These are phyloP conservation scores for Brassica carinata DNA, from an alignment of 345 rosid genomes.

Conservation along the genomic window DNA sequence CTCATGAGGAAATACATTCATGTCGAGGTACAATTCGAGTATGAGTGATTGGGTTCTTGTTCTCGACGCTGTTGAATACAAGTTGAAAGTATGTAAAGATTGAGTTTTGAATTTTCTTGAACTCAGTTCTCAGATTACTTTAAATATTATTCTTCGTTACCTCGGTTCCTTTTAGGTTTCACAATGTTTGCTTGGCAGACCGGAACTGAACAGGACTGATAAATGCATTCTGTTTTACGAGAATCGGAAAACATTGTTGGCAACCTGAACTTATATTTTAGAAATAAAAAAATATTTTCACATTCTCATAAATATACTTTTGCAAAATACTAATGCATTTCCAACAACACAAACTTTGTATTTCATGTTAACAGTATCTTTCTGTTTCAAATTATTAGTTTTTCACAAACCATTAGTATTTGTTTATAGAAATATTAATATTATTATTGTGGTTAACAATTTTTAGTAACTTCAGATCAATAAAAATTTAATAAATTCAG, in stretches of 20 bases:
- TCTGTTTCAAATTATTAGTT: not conserved
- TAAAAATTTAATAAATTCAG: not conserved
- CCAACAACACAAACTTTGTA: not conserved
- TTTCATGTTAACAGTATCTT: not conserved
- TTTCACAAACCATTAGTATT: not conserved
- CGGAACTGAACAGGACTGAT: not conserved
- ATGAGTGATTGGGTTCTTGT: conserved; percentile 42
- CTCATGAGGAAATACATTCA: conserved; percentile 78
- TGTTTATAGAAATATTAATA: not conserved
- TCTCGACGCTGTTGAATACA: conserved; percentile 7
- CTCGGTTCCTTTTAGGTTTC: not conserved
- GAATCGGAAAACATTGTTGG: not conserved
- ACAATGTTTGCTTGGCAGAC: not conserved
- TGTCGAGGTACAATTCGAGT: conserved; percentile 75
- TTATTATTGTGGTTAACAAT: not conserved
- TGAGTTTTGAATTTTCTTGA: not conserved
- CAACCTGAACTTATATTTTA: not conserved
- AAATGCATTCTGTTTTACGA: not conserved
- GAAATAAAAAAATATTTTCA: not conserved
- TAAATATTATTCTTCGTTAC: not conserved
- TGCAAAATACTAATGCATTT: not conserved
- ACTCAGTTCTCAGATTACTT: conserved; percentile 4
- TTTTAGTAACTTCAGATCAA: not conserved
- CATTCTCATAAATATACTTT: not conserved
- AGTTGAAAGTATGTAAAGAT: conserved; percentile 28